Evolutionary conservation across 192 early-diverging fungal genomes (phyloP), one percentile per base, ranked within the genome.

Genomic region (Linnemannia elongata): DNA sequence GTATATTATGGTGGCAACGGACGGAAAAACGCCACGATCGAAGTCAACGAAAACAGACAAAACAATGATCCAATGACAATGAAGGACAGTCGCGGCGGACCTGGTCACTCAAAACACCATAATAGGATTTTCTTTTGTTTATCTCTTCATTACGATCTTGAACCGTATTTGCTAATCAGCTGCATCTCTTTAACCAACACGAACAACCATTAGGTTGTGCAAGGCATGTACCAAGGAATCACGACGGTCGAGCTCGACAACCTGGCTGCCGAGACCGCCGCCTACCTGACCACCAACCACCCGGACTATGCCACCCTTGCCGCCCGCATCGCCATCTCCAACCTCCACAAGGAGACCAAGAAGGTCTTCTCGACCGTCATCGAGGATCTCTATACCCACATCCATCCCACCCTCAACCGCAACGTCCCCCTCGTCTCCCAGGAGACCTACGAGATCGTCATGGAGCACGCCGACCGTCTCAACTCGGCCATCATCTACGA

Each of bases 181-280:
- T 24, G n/a, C 15, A 1, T n/a, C 9, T n/a, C 27, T 15, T 45
- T 45, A 57, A 52, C 5, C 17, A 41, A 75, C 74, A 74, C 3
- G 4, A 41, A 52, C 35, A 27, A 75, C 6, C 20, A 33, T 17
- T 78, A 95, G 95, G 96, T 97, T 73, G 95, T 99, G 76, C 91
- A 89, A 80, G 98, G 98, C 52, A 97, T 99, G 82, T 99, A 98
- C 92, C 96, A 98, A 88, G 98, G 98, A 71, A 97, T 99, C 79
- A 97, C 97, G 5, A 99, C 98, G 1, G 94, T 97, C 30, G 97
- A 98, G 89, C 92, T 99, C 60, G 98, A 99, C 91, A 99, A 98
- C 90, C 93, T 99, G 47, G 97, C 97, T 22, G 97, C 98, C 74
- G 98, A 99, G 87, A 99, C 97, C 9, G 96, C 95, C 4, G 95